Percentiles rank a stretch among this genome's conserved stretches.
Evolutionary conservation across 2,329 filamentous ascomycete species (phyloP).

Genomic region (Nothophoma quercina): DNA sequence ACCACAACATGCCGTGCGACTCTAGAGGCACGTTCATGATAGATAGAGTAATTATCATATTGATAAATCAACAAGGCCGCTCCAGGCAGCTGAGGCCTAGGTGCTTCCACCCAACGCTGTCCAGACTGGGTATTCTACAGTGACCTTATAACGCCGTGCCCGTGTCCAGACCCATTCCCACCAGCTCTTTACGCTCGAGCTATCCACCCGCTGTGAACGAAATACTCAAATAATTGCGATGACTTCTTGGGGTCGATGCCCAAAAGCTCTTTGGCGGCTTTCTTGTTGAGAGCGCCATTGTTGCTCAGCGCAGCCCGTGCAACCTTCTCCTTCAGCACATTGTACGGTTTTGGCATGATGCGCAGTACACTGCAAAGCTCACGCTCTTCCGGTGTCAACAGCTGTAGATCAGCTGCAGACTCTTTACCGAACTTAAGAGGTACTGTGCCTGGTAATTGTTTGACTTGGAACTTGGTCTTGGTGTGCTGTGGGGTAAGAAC

Average conservation of each 20-base stretch:
- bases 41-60: background rate
- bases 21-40: background rate
- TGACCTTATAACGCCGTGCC: conserved; percentile 17
- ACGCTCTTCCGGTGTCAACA: conserved; percentile 82
- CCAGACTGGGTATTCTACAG: conserved; percentile 32
- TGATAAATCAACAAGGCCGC: background rate
- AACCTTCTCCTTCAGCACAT: conserved; percentile 93
- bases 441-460: conserved; percentile 67
- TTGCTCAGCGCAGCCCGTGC: conserved; percentile 88
- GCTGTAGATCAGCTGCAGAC: conserved; percentile 80
- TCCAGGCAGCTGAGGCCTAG: background rate
- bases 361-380: conserved; percentile 86
- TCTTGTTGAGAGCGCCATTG: conserved; percentile 90
- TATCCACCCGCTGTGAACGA: conserved; percentile 92
- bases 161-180: background rate
- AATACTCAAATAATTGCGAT: conserved; percentile 89
- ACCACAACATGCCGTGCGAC: background rate
- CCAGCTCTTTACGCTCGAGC: conserved; percentile 70
- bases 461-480: conserved; percentile 60
- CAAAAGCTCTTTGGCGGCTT: conserved; percentile 87
- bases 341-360: conserved; percentile 90
- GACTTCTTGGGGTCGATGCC: conserved; percentile 85
- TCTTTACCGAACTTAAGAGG: conserved; percentile 76
- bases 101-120: conserved; percentile 15
- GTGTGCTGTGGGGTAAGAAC: conserved; percentile 48